Evolutionary conservation across 1,284 basidiomycete genomes (phyloP).

Genomic region (Cryptococcus wingfieldii): DNA sequence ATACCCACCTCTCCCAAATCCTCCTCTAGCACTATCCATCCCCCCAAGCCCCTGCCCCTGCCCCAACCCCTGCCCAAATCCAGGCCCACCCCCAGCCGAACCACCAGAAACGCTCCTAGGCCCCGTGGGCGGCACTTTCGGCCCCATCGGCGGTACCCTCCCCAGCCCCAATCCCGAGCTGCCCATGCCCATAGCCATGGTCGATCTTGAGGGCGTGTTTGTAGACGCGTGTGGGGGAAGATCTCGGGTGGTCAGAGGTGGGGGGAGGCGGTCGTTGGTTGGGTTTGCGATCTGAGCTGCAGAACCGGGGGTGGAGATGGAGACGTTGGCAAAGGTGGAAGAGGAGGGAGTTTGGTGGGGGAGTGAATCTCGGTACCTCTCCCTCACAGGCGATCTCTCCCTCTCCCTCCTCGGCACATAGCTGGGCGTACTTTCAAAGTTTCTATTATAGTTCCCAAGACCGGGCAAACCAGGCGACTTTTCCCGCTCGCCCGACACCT

Average conservation of each 20-base stretch:
- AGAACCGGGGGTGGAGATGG: not conserved
- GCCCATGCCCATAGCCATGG: not conserved
- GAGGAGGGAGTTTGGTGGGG: not conserved
- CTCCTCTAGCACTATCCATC: not conserved
- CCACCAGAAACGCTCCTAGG: slow-evolving; percentile 4
- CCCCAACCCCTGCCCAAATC: not conserved
- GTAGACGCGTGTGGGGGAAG: slow-evolving; percentile 12
- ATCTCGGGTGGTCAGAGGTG: slow-evolving; percentile 12
- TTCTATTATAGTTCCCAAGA: too few species aligned
- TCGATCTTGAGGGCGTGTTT: not conserved
- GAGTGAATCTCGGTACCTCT: not conserved
- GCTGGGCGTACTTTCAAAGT: too few species aligned
- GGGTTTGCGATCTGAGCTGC: not conserved
- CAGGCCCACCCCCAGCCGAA: not conserved
- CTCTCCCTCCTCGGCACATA: not conserved
- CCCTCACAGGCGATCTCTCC: too few species aligned
- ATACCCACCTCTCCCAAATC: slow-evolving; percentile 5
- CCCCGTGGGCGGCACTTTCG: slow-evolving; percentile 23
- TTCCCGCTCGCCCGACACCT: not conserved
- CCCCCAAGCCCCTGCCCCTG: not conserved
- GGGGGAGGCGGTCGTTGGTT: slow-evolving; percentile 1
- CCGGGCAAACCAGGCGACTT: not conserved
- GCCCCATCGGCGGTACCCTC: slow-evolving; percentile 16
- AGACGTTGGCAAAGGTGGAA: not conserved
- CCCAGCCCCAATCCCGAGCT: not conserved